A percentile compares a stretch with the other conserved stretches of the same genome.
phyloP scores from a whole-genome alignment of 192 early-diverging fungal genomes.

The Chytriomyces confervae region DNA sequence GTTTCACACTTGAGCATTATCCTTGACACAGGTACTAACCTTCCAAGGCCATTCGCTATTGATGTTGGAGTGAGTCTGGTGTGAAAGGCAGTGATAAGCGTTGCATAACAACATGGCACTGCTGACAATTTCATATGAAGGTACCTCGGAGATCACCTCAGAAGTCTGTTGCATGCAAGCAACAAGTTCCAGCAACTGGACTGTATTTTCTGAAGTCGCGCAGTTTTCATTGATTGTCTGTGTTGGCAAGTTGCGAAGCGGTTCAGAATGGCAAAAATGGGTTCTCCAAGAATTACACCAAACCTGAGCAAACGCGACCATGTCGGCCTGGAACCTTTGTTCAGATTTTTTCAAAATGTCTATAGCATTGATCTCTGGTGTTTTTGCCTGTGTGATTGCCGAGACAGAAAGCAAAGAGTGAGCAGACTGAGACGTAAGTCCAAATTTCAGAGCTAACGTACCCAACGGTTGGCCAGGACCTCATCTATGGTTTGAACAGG shows the following conservation, averaged over 20 bases:
- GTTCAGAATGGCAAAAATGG: neutral
- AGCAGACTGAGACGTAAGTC: neutral
- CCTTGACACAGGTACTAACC: neutral
- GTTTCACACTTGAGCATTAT: neutral
- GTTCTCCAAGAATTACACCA: neutral
- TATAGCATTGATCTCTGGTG: neutral
- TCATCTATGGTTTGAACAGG: neutral
- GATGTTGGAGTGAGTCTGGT: conserved; percentile 4
- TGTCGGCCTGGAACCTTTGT: neutral
- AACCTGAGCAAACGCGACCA: neutral
- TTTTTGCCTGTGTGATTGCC: neutral
- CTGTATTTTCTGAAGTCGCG: neutral
- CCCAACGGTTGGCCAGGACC: neutral
- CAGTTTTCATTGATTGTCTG: neutral
- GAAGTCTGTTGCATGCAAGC: conserved; percentile 11
- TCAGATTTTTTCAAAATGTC: conserved; percentile 8
- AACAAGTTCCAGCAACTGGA: neutral
- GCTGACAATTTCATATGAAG: neutral
- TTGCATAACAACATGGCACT: neutral
- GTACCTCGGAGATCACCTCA: neutral
- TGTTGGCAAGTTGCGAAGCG: neutral
- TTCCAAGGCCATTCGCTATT: conserved; percentile 20
- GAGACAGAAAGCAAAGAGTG: neutral
- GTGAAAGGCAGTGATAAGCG: too few species aligned
- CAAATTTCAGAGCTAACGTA: neutral